Percentiles rank a stretch among this genome's conserved stretches.
phyloP scores from a whole-genome alignment of 495 filamentous ascomycete species.

The Penicillium lividum region DNA sequence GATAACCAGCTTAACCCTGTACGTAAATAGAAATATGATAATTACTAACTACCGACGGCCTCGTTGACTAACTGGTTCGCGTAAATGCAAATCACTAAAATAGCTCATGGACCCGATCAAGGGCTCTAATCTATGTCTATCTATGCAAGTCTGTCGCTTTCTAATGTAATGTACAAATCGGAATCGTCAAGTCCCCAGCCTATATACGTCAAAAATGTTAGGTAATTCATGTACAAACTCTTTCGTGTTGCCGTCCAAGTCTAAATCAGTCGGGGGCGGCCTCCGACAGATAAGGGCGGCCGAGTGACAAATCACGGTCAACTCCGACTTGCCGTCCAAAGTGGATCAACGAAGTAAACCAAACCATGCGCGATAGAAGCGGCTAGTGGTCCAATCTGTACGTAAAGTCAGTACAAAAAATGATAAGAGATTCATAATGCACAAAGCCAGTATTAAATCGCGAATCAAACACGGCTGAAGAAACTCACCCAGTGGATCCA shows the following conservation, averaged over 20 bases:
- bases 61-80: neutral
- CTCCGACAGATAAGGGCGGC: constrained; percentile 9
- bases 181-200: neutral
- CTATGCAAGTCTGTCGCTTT: neutral
- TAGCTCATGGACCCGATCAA: neutral
- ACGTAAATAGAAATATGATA: neutral
- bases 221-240: constrained; percentile 3
- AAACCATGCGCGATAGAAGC: constrained; percentile 31
- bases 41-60: too few species aligned
- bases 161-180: neutral
- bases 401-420: constrained; percentile 13
- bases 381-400: constrained; percentile 31
- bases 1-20: neutral
- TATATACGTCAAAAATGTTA: constrained; percentile 1
- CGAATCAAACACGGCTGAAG: neutral
- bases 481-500: constrained; percentile 39
- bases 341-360: constrained; percentile 33
- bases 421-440: constrained; percentile 7
- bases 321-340: constrained; percentile 28
- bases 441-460: neutral
- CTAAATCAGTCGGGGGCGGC: constrained; percentile 8
- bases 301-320: constrained; percentile 16
- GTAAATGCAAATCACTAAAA: neutral
- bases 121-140: neutral
- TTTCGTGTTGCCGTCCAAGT: neutral